Evolutionary conservation across 2,329 filamentous ascomycete genomes (phyloP).

Genomic region (Clarireedia homoeocarpa): DNA sequence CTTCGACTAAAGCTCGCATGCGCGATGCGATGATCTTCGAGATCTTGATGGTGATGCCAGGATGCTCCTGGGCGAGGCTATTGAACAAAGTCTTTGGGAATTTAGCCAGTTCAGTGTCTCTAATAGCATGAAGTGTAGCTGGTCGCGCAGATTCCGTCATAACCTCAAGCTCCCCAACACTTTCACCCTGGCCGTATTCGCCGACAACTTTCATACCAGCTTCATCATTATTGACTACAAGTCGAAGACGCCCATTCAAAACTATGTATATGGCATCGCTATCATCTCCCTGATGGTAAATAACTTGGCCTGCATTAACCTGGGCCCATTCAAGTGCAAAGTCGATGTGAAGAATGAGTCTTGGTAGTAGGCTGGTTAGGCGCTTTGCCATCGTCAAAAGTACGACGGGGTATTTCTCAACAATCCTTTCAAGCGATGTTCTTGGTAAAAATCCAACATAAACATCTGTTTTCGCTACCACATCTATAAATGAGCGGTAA

Average conservation of each 20-base stretch:
- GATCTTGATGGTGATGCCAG: conserved; percentile 97
- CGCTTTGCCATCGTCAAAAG: conserved; percentile 94
- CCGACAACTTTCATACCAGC: conserved; percentile 80
- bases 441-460: conserved; percentile 93
- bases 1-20: conserved; percentile 83
- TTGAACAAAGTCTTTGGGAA: conserved; percentile 96
- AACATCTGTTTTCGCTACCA: conserved; percentile 95
- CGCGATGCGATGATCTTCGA: conserved; percentile 96
- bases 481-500: conserved; percentile 92
- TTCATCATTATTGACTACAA: conserved; percentile 73
- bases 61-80: conserved; percentile 92
- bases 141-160: conserved; percentile 90
- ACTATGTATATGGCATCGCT: conserved; percentile 99
- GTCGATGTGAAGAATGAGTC: conserved; percentile 90
- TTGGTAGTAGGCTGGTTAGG: conserved; percentile 79
- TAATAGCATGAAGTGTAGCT: conserved; percentile 88
- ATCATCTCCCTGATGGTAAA: conserved; percentile 89
- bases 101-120: conserved; percentile 92
- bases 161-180: conserved; percentile 93
- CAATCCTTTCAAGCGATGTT: conserved; percentile 78
- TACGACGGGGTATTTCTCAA: conserved; percentile 86
- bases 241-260: conserved; percentile 80
- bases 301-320: conserved; percentile 87
- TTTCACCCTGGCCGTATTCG: conserved; percentile 95
- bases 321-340: conserved; percentile 98